Conservation (phyloP, 768 basidiomycete species). For the Pisolithus orientalis region DNA sequence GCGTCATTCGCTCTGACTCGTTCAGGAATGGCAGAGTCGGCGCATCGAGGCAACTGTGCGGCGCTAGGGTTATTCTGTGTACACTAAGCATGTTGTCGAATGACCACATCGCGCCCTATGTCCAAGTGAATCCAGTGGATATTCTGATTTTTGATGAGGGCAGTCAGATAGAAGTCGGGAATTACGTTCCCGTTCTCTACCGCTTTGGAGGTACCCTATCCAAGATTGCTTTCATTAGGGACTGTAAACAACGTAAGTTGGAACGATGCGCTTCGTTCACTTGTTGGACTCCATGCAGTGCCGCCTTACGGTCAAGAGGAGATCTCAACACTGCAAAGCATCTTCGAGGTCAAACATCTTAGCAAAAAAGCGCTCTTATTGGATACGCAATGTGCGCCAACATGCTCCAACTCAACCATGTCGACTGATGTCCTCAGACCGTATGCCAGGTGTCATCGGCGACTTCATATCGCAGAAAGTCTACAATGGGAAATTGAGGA, state of each 20-base stretch:
- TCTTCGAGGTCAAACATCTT: constrained; percentile 69
- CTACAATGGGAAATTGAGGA: constrained; percentile 54
- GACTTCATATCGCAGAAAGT: constrained; percentile 59
- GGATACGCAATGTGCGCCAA: constrained; percentile 61
- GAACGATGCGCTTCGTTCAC: neutral
- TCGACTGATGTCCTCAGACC: constrained; percentile 41
- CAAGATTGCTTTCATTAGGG: constrained; percentile 37
- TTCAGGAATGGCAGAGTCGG: constrained; percentile 15
- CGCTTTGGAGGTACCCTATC: constrained; percentile 19
- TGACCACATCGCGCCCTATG: constrained; percentile 6
- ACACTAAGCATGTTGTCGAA: constrained; percentile 43
- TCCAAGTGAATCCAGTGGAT: constrained; percentile 28
- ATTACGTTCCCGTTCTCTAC: constrained; percentile 33
- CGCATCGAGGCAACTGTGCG: constrained; percentile 21
- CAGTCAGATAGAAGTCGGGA: constrained; percentile 37
- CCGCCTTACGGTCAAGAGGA: constrained; percentile 75
- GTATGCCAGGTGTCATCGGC: constrained; percentile 77
- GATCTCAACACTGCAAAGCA: constrained; percentile 53
- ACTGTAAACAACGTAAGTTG: constrained; percentile 30
- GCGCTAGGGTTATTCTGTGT: constrained; percentile 37
- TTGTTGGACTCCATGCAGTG: constrained; percentile 35
- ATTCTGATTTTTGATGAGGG: constrained; percentile 43
- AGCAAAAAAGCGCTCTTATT: constrained; percentile 43
- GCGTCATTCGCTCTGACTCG: constrained; percentile 33
- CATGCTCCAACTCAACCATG: neutral